Percentiles rank a stretch among this genome's conserved stretches.
These are phyloP conservation scores for Aspergillus homomorphus DNA, from an alignment of 495 filamentous ascomycete genomes.

Conservation along the genomic window DNA sequence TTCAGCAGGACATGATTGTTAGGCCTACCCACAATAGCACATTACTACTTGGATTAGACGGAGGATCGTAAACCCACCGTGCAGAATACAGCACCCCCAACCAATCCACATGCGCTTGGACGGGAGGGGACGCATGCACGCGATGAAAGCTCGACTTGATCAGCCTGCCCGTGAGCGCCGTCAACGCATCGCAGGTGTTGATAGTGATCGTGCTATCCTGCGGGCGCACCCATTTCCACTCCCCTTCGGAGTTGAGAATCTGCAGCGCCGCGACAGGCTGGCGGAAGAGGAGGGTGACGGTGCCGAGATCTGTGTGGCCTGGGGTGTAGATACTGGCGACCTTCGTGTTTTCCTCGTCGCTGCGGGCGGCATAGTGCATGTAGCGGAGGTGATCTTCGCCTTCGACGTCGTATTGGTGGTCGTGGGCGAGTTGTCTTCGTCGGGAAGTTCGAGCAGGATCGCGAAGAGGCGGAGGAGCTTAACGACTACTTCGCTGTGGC, in stretches of 20 bases:
- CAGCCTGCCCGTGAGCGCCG: conserved; percentile 45
- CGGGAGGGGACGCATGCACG: conserved; percentile 47
- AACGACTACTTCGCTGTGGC: conserved; percentile 47
- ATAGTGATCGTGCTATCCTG: conserved; percentile 51
- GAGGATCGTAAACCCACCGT: conserved; percentile 16
- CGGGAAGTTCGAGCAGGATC: conserved; percentile 48
- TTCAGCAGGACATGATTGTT: conserved; percentile 41
- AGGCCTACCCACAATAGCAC: conserved; percentile 17
- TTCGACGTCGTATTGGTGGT: conserved; percentile 46
- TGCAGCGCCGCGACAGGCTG: conserved; percentile 53
- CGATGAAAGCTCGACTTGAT: conserved; percentile 53
- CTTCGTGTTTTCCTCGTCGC: conserved; percentile 39
- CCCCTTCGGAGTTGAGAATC: conserved; percentile 31
- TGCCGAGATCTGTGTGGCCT: conserved; percentile 41
- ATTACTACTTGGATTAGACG: not conserved
- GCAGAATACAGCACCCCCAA: conserved; percentile 49
- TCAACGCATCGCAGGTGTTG: conserved; percentile 51
- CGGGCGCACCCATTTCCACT: conserved; percentile 43
- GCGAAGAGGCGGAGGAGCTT: conserved; percentile 52
- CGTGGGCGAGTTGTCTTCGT: conserved; percentile 46
- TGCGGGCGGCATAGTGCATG: conserved; percentile 50
- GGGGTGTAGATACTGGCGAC: conserved; percentile 32
- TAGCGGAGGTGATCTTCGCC: conserved; percentile 51
- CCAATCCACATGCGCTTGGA: conserved; percentile 51
- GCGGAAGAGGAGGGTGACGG: conserved; percentile 42